Conservation (phyloP, 2,329 filamentous ascomycete genomes). For the Fulvia fulva region DNA sequence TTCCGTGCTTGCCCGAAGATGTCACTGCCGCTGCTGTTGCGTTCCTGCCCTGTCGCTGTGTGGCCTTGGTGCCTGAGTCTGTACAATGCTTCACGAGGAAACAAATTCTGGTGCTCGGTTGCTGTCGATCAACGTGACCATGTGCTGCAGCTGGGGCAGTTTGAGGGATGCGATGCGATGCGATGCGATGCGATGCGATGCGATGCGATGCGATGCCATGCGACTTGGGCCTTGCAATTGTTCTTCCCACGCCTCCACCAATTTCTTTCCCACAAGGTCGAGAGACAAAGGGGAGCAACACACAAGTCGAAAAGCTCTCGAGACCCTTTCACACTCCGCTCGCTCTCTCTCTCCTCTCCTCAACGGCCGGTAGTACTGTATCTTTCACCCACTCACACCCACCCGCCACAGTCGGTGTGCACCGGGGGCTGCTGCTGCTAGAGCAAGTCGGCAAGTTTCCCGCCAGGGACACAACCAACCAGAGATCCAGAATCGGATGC, state of each 20-base stretch:
- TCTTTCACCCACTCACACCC: neutral
- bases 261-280: neutral
- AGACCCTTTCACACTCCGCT: too few relatives aligned
- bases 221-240: too few relatives aligned
- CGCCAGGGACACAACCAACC: constrained; percentile 7
- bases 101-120: neutral
- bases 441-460: neutral
- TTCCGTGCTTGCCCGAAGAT: neutral
- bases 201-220: too few relatives aligned
- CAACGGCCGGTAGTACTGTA: neutral
- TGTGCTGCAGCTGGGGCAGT: neutral
- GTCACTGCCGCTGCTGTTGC: neutral
- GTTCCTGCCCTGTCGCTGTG: neutral
- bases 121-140: constrained; percentile 1
- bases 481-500: neutral
- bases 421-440: neutral
- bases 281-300: neutral
- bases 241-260: neutral
- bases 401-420: neutral
- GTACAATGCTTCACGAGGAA: neutral
- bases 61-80: neutral
- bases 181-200: too few relatives aligned
- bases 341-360: neutral
- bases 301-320: neutral
- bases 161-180: too few relatives aligned